phyloP scores from a whole-genome alignment of 805 yeast genomes.

The Sugiyamaella chiloensis region DNA sequence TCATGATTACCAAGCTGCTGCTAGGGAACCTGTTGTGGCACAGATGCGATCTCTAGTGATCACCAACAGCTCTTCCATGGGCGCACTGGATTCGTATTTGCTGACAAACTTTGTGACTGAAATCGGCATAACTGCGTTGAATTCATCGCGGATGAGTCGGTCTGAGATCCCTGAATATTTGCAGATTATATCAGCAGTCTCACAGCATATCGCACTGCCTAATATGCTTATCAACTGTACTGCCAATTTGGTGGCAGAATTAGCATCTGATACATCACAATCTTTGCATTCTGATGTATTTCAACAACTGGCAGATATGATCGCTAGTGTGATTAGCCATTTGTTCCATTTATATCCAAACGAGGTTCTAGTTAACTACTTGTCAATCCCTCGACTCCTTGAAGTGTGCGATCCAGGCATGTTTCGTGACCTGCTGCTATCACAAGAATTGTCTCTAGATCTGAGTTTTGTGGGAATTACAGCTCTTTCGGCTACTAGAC shows the following conservation, averaged over 20 bases:
- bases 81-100: neutral
- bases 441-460: neutral
- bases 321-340: neutral
- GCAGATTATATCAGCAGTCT: neutral
- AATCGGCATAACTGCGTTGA: neutral
- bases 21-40: neutral
- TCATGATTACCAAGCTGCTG: neutral
- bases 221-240: neutral
- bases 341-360: neutral
- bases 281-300: neutral
- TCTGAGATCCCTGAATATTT: neutral
- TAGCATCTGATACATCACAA: neutral
- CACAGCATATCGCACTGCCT: neutral
- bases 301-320: neutral
- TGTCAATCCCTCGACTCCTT: conserved; percentile 6
- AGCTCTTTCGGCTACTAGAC: neutral
- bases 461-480: neutral
- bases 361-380: neutral
- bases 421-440: neutral
- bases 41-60: neutral
- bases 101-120: neutral
- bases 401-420: neutral
- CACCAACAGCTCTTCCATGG: neutral
- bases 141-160: neutral
- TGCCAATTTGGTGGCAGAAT: neutral